Conservation (phyloP, 2,329 filamentous ascomycete genomes). For the Chrysoporthe deuterocubensis region DNA sequence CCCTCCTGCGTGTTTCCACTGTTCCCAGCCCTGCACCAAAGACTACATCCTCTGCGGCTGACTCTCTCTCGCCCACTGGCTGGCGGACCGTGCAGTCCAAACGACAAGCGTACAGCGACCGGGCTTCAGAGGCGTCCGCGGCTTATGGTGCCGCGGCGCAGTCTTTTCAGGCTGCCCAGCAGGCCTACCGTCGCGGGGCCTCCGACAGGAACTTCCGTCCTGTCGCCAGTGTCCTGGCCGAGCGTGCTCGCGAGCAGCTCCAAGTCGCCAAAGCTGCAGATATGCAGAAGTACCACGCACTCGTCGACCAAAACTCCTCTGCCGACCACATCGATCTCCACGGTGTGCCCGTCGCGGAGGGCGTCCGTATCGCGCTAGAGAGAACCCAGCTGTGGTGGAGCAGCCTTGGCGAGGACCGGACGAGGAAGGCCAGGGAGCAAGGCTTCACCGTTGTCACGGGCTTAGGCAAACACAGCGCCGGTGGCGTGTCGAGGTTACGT, state of each 20-base stretch:
- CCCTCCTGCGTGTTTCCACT: slow-evolving; percentile 19
- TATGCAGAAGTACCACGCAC: slow-evolving; percentile 69
- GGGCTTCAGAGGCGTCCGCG: slow-evolving; percentile 19
- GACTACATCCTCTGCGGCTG: slow-evolving; percentile 35
- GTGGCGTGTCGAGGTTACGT: slow-evolving; percentile 75
- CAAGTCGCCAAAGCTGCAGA: slow-evolving; percentile 60
- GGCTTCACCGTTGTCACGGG: slow-evolving; percentile 82
- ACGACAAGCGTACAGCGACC: slow-evolving; percentile 24
- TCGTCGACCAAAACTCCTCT: slow-evolving; percentile 71
- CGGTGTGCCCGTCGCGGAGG: slow-evolving; percentile 80
- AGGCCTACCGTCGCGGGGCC: slow-evolving; percentile 53
- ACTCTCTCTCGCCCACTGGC: slow-evolving; percentile 6
- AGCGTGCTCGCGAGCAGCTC: slow-evolving; percentile 68
- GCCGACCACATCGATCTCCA: slow-evolving; percentile 74
- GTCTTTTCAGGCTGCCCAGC: slow-evolving; percentile 44
- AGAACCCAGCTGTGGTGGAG: slow-evolving; percentile 78
- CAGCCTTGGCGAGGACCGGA: slow-evolving; percentile 66
- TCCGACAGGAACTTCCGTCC: slow-evolving; percentile 76
- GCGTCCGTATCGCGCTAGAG: slow-evolving; percentile 74
- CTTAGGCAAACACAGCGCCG: slow-evolving; percentile 75
- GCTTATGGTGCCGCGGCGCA: slow-evolving; percentile 24
- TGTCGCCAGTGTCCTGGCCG: slow-evolving; percentile 76
- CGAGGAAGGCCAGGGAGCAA: slow-evolving; percentile 50
- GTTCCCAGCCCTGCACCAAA: slow-evolving; percentile 33
- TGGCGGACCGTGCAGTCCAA: slow-evolving; percentile 24